phyloP scores from a whole-genome alignment of 2,329 filamentous ascomycete genomes.

The Colletotrichum eremochloae region DNA sequence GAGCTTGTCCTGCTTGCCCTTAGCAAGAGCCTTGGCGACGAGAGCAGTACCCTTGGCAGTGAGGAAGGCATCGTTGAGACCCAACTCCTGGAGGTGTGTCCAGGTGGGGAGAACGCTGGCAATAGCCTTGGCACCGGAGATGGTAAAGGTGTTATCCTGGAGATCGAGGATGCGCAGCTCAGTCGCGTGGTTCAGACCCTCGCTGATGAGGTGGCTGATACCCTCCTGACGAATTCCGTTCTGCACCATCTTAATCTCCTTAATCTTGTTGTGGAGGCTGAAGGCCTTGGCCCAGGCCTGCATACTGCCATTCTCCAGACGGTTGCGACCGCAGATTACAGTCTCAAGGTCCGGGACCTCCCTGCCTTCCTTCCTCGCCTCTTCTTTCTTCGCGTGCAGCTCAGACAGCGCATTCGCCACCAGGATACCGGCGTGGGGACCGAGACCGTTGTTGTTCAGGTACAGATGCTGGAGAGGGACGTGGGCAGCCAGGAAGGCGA shows the following conservation, averaged over 20 bases:
- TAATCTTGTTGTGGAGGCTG: slow-evolving; percentile 84
- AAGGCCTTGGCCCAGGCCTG: slow-evolving; percentile 92
- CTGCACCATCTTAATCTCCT: slow-evolving; percentile 95
- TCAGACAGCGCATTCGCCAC: slow-evolving; percentile 89
- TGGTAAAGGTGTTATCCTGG: slow-evolving; percentile 97
- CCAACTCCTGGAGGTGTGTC: slow-evolving; percentile 83
- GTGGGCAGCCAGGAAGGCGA: slow-evolving; percentile 90
- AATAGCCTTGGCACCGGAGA: slow-evolving; percentile 82
- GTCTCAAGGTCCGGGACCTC: slow-evolving; percentile 89
- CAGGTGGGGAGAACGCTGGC: slow-evolving; percentile 81
- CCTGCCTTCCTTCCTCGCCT: slow-evolving; percentile 78
- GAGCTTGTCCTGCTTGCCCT: slow-evolving; percentile 83
- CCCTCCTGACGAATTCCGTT: slow-evolving; percentile 97
- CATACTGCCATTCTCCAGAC: slow-evolving; percentile 97
- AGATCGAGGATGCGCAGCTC: slow-evolving; percentile 84
- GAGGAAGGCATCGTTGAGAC: slow-evolving; percentile 89
- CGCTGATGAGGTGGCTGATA: slow-evolving; percentile 82
- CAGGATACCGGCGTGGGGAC: slow-evolving; percentile 88
- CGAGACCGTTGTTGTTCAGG: slow-evolving; percentile 98
- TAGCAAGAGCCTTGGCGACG: slow-evolving; percentile 78
- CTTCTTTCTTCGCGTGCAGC: slow-evolving; percentile 87
- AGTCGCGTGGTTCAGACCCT: slow-evolving; percentile 80
- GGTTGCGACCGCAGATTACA: slow-evolving; percentile 96
- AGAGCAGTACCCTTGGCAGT: slow-evolving; percentile 81
- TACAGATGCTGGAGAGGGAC: slow-evolving; percentile 93